These are phyloP conservation scores for Oenanthe javanica DNA, from an alignment of 140 eudicot species.

Conservation along the genomic window DNA sequence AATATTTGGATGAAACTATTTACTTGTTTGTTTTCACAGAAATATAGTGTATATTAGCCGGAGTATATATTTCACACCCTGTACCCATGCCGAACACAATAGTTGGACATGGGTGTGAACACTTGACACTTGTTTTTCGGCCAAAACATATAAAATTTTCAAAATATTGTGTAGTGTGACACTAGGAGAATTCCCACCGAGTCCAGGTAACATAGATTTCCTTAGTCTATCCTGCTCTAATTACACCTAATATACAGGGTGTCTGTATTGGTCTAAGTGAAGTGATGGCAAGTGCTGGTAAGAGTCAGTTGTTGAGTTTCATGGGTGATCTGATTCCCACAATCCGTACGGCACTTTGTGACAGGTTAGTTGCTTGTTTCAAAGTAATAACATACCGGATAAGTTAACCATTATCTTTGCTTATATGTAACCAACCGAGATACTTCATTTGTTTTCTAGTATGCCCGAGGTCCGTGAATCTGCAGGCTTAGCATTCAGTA, in stretches of 20 bases:
- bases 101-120: neutral
- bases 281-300: slow-evolving; percentile 99
- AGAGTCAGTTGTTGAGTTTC: slow-evolving; percentile 74
- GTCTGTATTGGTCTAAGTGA: slow-evolving; percentile 99
- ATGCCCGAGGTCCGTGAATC: slow-evolving; percentile 84
- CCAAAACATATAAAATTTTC: neutral
- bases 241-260: slow-evolving; percentile 47
- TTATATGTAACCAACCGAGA: neutral
- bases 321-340: slow-evolving; percentile 94
- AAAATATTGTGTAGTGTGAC: neutral
- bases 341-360: slow-evolving; percentile 96
- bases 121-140: neutral
- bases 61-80: neutral
- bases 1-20: neutral
- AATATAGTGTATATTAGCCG: neutral
- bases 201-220: neutral
- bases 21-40: too few species aligned
- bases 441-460: slow-evolving; percentile 26
- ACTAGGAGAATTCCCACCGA: neutral
- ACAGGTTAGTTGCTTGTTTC: slow-evolving; percentile 42
- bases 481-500: slow-evolving; percentile 92
- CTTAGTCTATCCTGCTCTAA: neutral
- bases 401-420: neutral
- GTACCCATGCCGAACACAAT: neutral
- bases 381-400: neutral